A percentile compares a stretch with the other conserved stretches of the same genome.
Evolutionary conservation across 495 filamentous ascomycete genomes (phyloP).

Genomic region (Hypoxylon intermedium): DNA sequence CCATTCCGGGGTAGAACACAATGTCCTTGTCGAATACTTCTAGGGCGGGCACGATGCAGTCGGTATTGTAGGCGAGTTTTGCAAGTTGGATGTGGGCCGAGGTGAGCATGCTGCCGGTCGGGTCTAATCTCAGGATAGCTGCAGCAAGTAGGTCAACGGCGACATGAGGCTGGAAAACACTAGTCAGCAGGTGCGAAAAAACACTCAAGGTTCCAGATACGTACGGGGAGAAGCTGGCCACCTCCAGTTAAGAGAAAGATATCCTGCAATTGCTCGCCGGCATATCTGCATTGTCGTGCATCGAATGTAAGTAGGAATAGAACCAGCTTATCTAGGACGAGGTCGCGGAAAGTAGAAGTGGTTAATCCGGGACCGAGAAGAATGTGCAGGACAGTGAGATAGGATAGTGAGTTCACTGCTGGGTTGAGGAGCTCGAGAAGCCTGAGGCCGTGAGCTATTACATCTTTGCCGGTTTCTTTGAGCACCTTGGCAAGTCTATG

Average conservation of each 20-base stretch:
- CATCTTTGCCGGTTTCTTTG: constrained; percentile 30
- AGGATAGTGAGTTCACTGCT: constrained; percentile 51
- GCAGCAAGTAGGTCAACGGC: constrained; percentile 66
- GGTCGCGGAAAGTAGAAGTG: constrained; percentile 25
- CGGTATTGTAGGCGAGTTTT: constrained; percentile 60
- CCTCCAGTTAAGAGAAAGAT: constrained; percentile 41
- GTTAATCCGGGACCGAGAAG: constrained; percentile 31
- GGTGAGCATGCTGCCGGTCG: constrained; percentile 73
- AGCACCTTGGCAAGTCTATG: constrained; percentile 43
- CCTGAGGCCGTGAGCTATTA: constrained; percentile 25
- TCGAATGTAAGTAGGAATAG: constrained; percentile 55
- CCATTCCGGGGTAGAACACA: constrained; percentile 65
- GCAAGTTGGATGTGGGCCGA: constrained; percentile 68
- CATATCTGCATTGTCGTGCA: constrained; percentile 55
- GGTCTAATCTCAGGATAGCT: constrained; percentile 76
- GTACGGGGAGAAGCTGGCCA: constrained; percentile 49
- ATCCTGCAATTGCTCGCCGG: constrained; percentile 37
- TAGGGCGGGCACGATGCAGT: constrained; percentile 63
- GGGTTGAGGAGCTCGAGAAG: constrained; percentile 52
- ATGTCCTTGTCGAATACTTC: constrained; percentile 73
- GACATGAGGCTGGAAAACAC: constrained; percentile 55
- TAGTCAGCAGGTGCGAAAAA: constrained; percentile 8
- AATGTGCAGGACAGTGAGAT: constrained; percentile 48
- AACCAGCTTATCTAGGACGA: constrained; percentile 46
- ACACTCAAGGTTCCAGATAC: constrained; percentile 4